Evolutionary conservation across 1,284 basidiomycete genomes (phyloP).

Genomic region (Leccinum pachyderme): DNA sequence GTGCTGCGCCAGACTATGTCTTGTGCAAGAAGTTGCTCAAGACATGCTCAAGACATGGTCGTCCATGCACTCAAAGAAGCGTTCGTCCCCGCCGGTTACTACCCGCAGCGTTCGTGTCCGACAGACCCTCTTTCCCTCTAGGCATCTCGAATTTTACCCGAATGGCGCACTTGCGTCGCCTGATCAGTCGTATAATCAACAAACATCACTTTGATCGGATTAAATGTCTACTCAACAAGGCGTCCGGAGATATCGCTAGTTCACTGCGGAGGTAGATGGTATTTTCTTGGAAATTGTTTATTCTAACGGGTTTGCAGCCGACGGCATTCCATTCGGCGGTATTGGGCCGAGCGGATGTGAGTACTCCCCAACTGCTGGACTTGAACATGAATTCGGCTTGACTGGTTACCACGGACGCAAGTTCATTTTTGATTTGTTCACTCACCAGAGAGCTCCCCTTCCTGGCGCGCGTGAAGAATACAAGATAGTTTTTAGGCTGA

Average conservation of each 20-base stretch:
- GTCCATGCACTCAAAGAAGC: slow-evolving; percentile 59
- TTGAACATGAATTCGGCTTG: slow-evolving; percentile 22
- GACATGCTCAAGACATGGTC: slow-evolving; percentile 64
- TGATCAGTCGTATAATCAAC: slow-evolving; percentile 50
- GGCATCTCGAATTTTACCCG: slow-evolving; percentile 53
- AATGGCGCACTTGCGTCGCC: slow-evolving; percentile 45
- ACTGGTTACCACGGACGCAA: slow-evolving; percentile 65
- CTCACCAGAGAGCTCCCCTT: slow-evolving; percentile 63
- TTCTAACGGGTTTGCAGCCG: slow-evolving; percentile 36
- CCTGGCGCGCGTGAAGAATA: slow-evolving; percentile 44
- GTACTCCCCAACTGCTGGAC: slow-evolving; percentile 23
- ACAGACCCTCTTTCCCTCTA: slow-evolving; percentile 20
- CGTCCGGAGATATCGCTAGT: slow-evolving; percentile 69
- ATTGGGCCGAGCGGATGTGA: slow-evolving; percentile 69
- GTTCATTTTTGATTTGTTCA: slow-evolving; percentile 66
- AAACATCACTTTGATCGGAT: slow-evolving; percentile 60
- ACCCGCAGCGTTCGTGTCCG: slow-evolving; percentile 1
- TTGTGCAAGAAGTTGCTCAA: slow-evolving; percentile 64
- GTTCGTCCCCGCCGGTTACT: slow-evolving; percentile 36
- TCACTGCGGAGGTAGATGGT: slow-evolving; percentile 48
- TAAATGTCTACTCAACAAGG: slow-evolving; percentile 59
- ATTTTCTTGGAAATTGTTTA: neutral
- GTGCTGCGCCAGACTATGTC: slow-evolving; percentile 81
- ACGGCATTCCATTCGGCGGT: slow-evolving; percentile 72
- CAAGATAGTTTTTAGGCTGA: neutral